Percentiles rank a stretch among this genome's conserved stretches.
Conservation (phyloP, 306 rosid genomes). For the Dryas alaskensis region DNA sequence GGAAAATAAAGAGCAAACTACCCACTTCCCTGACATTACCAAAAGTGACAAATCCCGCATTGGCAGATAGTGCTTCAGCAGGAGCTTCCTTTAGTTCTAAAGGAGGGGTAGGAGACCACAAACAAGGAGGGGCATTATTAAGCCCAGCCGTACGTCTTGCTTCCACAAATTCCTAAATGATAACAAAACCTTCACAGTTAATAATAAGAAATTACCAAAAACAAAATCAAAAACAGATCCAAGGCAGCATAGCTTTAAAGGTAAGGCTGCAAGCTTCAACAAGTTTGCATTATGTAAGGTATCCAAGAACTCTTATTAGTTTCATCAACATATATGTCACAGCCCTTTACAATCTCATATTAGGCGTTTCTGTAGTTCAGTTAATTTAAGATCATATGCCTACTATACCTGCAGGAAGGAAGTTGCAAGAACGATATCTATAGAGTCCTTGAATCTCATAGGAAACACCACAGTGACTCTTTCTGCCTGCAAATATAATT, state of each 20-base stretch:
- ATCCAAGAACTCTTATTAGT: background rate
- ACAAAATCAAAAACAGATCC: conserved; percentile 1
- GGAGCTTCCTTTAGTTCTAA: conserved; percentile 69
- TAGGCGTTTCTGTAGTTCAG: background rate
- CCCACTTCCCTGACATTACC: conserved; percentile 54
- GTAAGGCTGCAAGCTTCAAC: background rate
- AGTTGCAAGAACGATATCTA: conserved; percentile 85
- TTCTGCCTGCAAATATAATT: conserved; percentile 61
- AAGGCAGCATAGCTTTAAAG: background rate
- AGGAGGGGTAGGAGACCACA: conserved; percentile 85
- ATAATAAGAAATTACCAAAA: conserved; percentile 31
- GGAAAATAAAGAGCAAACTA: conserved; percentile 5
- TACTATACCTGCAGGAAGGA: conserved; percentile 87
- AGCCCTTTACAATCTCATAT: background rate
- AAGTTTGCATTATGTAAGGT: background rate
- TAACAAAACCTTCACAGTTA: conserved; percentile 28
- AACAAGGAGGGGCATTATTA: conserved; percentile 75
- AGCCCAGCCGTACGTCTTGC: conserved; percentile 94
- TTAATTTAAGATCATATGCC: background rate
- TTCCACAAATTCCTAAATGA: conserved; percentile 85
- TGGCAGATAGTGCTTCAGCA: conserved; percentile 66
- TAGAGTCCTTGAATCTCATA: conserved; percentile 89
- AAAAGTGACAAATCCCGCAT: conserved; percentile 94
- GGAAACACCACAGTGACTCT: conserved; percentile 91
- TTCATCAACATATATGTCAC: background rate